Evolutionary conservation across 2,329 filamentous ascomycete species (phyloP), one percentile per base, ranked within the genome.

Genomic region (Nectriaceae sp.): DNA sequence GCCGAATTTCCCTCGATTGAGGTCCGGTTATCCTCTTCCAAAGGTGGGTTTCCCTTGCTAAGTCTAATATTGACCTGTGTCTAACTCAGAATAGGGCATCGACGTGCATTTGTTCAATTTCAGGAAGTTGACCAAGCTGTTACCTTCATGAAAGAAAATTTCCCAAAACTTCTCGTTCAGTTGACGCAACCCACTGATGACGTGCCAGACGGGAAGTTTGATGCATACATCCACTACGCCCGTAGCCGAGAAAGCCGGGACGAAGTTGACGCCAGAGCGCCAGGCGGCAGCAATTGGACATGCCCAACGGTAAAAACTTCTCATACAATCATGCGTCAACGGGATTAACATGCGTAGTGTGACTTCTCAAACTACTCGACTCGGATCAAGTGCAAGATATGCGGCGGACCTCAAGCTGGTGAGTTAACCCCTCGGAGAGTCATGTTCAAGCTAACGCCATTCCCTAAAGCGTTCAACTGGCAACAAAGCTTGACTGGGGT

Each of bases 401-500:
- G 72, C 46, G 67, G 68, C 19, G 58, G 57, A 10, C 48, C 60
- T 10, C 64, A 62, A 20, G 47, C 61, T 49, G 62, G 69, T 71
- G 53, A 53, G 62, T 58, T 4, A 16, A 31, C 18, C 10, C 26
- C 24, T 20, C 18, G 8, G 10, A 15, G 4, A 11, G 29, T 8
- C 29, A 4, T 1, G 29, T 24, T 44, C 11, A 5, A 5, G 21
- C 42, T 47, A 3, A 19, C n/a, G 16, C 5, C 29, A 4, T 4
- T 21, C 21, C 24, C 19, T 41, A 18, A 35, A 65, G 63, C 59
- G 6, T 46, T 62, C 4, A 57, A 62, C 24, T 67, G 66, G 61
- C 63, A 64, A 21, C 56, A 66, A 20, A 72, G 68, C 39, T 63
- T 79, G 4, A 78, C 75, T 18, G 76, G 76, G 22, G 70, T 72